Conservation (phyloP, 208 protist species). For the Trypanosomatidae sp. region DNA sequence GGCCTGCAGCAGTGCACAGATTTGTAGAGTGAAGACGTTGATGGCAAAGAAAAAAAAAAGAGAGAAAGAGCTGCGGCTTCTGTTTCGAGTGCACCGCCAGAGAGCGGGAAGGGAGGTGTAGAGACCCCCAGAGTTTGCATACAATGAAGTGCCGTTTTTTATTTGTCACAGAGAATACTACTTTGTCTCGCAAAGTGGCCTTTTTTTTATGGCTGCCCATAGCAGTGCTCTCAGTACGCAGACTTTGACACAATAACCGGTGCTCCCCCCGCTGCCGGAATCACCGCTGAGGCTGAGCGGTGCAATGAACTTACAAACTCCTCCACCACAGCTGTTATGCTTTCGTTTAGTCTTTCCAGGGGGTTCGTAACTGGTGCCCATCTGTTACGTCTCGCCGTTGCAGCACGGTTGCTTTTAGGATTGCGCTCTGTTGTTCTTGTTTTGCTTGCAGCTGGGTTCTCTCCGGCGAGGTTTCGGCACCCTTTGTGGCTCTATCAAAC, state of each 20-base stretch:
- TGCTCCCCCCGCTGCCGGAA: not conserved
- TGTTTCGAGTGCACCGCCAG: not conserved
- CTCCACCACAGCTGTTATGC: conserved; percentile 1
- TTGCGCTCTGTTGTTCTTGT: conserved; percentile 4
- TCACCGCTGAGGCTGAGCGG: not conserved
- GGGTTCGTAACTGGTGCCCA: conserved; percentile 7
- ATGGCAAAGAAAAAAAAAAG: not conserved
- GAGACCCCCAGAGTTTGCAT: not conserved
- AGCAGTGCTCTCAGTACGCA: not conserved
- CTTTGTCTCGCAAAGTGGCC: not conserved
- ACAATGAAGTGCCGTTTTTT: not conserved
- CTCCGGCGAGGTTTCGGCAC: not conserved
- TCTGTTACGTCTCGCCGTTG: conserved; percentile 6
- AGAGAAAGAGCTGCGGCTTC: not conserved
- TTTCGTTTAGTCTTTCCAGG: conserved; percentile 8
- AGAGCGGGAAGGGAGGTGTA: not conserved
- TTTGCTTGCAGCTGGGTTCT: not conserved
- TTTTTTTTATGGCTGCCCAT: not conserved
- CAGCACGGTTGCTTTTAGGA: conserved; percentile 10
- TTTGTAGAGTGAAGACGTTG: not conserved
- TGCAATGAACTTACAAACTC: not conserved
- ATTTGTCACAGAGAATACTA: not conserved
- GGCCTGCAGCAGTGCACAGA: not conserved
- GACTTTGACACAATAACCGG: not conserved
- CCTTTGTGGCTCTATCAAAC: not conserved